Evolutionary conservation across 1,284 basidiomycete genomes (phyloP), one percentile per base, ranked within the genome.

Genomic region (Salmacisia buchloeana): DNA sequence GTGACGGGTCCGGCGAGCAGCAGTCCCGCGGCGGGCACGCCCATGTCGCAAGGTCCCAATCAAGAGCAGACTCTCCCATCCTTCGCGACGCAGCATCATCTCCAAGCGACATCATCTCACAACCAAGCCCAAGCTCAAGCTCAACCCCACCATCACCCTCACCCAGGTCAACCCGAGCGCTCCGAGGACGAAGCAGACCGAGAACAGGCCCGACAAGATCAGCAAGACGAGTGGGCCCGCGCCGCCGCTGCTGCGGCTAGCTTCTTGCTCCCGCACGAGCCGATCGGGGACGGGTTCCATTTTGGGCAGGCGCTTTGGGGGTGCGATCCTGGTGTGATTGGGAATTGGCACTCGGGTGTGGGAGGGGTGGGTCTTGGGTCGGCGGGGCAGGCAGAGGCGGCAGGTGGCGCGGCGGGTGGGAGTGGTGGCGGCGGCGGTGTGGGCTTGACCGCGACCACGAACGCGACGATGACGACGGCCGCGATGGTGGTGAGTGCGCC

Each of bases 301-400:
- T 54, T 54, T n/a, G 49, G 49, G 18, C 49, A 54, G 27, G 49
- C 49, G 27, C 49, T 54, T 13, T 54, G 49, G 49, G 49, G 49
- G 2, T 54, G 49, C 29, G 49, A 54, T 33, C 31, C 31, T 12
- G 29, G 49, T 13, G 49, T 54, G 49, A 54, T 54, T 33, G 49
- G 49, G 13, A 54, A 54, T 33, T 54, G 49, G 49, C 49, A 54
- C 15, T 15, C 49, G 27, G 27, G 29, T 18, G n/a, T n/a, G n/a
- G n/a, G n/a, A n/a, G n/a, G n/a, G n/a, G n/a, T n/a, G n/a, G n/a
- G n/a, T n/a, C n/a, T n/a, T n/a, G n/a, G n/a, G n/a, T n/a, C n/a
- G n/a, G n/a, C n/a, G n/a, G n/a, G n/a, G n/a, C n/a, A n/a, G n/a
- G n/a, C n/a, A n/a, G n/a, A n/a, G n/a, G n/a, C n/a, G n/a, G n/a